These are phyloP conservation scores for Musa itinerans DNA, from an alignment of 176 grass and related monocot species.

Conservation along the genomic window DNA sequence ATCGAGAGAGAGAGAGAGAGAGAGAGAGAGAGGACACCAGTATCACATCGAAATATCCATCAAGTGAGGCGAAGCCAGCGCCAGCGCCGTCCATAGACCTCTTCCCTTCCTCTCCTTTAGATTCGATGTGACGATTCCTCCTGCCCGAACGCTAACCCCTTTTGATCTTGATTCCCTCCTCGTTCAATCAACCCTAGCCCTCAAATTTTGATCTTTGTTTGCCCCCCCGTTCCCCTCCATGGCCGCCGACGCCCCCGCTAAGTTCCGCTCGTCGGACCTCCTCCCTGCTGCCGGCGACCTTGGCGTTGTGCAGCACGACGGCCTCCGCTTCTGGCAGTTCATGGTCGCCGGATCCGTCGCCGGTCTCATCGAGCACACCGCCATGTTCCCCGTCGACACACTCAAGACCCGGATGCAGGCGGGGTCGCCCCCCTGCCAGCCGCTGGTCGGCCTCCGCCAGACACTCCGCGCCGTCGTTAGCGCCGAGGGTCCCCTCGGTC, in stretches of 20 bases:
- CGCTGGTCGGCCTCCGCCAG: constrained; percentile 2
- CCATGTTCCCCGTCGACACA: constrained; percentile 5
- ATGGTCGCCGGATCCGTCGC: constrained; percentile 7
- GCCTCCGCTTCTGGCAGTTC: constrained; percentile 7
- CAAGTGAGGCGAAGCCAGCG: too few species aligned
- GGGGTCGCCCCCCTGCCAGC: not conserved
- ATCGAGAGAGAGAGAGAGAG: too few species aligned
- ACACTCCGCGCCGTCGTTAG: not conserved
- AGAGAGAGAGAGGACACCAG: too few species aligned
- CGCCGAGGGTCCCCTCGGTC: not conserved
- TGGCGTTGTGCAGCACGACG: not conserved
- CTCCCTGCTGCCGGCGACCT: not conserved
- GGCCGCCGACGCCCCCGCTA: constrained; percentile 1
- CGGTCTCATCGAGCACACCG: constrained; percentile 7
- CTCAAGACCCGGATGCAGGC: constrained; percentile 11
- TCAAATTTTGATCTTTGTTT: not conserved
- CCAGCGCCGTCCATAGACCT: too few species aligned
- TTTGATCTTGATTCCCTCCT: too few species aligned
- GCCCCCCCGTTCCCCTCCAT: not conserved
- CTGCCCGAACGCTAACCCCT: too few species aligned
- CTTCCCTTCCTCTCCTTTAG: too few species aligned
- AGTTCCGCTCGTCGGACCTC: constrained; percentile 3
- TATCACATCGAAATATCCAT: too few species aligned
- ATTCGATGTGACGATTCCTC: too few species aligned
- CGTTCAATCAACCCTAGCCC: not conserved